Evolutionary conservation across 306 rosid genomes (phyloP), one percentile per base, ranked within the genome.

Genomic region (Gillenia trifoliata): DNA sequence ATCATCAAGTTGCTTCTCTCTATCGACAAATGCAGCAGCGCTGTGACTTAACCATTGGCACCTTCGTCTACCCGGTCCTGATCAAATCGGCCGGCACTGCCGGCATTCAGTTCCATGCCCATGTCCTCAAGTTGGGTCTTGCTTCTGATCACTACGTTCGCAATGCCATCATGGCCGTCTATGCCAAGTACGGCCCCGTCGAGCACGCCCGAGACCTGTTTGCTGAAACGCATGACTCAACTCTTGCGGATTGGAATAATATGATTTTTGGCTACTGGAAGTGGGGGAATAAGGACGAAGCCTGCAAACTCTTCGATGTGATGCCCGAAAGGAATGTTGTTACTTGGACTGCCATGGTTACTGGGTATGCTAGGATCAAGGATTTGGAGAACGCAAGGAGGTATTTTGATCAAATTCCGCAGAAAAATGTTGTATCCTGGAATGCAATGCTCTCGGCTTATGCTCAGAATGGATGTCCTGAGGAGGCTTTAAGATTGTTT

Each of bases 401-500:
- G 76, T 86, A 75, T 78, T 90, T 90, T 81, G 86, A 88, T 70
- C 60, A 68, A 67, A 86, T 84, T 85, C 92, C 92, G 0, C 79
- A 81, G 62, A 83, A 72, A 78, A 88, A 74, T 79, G 85, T 86
- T 64, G 88, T 88, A 70, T 88, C 96, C 19, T 90, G 96, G 96
- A 90, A 90, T 74, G 92, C 96, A 43, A 82, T 88, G 88, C 60
- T 88, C n/a, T 86, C 90, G n/a, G 92, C 88, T 64, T 90, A 90
- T 82, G 80, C 86, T 79, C 90, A 82, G 33, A 85, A 77, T 71
- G 88, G 86, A 34, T 79, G 65, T 43, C 78, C 83, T 54, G 82
- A 79, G n/a, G 90, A 86, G 74, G 70, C 88, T 69, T 69, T 84
- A 19, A 84, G 79, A 73, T 73, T 90, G 85, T 90, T 90, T 75